phyloP scores from a whole-genome alignment of 208 protist genomes.

The Leishmania turanica region DNA sequence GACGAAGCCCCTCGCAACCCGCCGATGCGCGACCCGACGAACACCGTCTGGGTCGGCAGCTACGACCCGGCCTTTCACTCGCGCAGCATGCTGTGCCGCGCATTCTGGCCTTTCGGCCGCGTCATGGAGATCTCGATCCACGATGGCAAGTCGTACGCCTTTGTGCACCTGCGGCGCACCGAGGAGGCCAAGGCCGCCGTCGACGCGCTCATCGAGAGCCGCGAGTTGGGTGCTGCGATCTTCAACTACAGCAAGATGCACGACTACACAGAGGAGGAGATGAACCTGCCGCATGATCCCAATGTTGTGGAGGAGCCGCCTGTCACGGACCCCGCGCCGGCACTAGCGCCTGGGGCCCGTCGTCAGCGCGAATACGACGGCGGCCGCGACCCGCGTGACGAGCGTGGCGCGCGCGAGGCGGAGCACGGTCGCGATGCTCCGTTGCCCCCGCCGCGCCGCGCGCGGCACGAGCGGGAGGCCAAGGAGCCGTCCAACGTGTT shows the following conservation, averaged over 20 bases:
- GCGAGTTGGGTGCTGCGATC: slow-evolving; percentile 51
- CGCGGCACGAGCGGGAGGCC: slow-evolving; percentile 54
- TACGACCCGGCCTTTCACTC: slow-evolving; percentile 58
- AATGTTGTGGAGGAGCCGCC: slow-evolving; percentile 25
- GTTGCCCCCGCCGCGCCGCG: slow-evolving; percentile 40
- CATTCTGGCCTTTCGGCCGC: slow-evolving; percentile 75
- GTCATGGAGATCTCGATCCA: slow-evolving; percentile 81
- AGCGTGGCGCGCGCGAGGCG: slow-evolving; percentile 16
- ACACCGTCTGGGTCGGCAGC: slow-evolving; percentile 91
- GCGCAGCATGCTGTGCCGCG: slow-evolving; percentile 51
- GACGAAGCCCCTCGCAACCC: slow-evolving; percentile 27
- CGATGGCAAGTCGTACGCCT: slow-evolving; percentile 77
- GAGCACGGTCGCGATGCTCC: not conserved
- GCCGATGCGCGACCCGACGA: slow-evolving; percentile 72
- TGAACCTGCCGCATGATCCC: slow-evolving; percentile 56
- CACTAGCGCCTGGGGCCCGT: slow-evolving; percentile 18
- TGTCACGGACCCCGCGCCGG: slow-evolving; percentile 18
- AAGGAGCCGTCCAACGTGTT: slow-evolving; percentile 82
- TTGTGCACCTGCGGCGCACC: slow-evolving; percentile 83
- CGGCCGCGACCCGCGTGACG: slow-evolving; percentile 21
- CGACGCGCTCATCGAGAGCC: slow-evolving; percentile 57
- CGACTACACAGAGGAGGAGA: slow-evolving; percentile 79
- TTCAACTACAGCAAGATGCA: slow-evolving; percentile 91
- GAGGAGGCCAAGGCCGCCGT: slow-evolving; percentile 81
- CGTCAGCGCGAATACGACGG: slow-evolving; percentile 20